Percentiles rank a stretch among this genome's conserved stretches.
phyloP scores from a whole-genome alignment of 1,139 yeast species.

The Pichia sp. region DNA sequence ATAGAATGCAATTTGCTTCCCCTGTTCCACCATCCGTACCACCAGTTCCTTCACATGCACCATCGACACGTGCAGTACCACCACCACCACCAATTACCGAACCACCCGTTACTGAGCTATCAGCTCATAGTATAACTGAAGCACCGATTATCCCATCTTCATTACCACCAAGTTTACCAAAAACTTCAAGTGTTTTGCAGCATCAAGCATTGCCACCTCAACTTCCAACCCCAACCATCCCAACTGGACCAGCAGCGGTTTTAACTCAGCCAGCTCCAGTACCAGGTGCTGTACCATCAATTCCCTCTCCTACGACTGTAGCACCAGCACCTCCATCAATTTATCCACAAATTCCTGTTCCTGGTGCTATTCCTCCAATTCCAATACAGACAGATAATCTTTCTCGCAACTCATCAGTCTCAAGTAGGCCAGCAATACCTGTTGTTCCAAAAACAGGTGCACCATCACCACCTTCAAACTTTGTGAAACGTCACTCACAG shows the following conservation, averaged over 20 bases:
- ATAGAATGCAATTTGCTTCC: slow-evolving; percentile 3
- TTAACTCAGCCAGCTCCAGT: slow-evolving; percentile 20
- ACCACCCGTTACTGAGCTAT: neutral
- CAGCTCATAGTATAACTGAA: neutral
- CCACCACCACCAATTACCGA: neutral
- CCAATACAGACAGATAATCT: neutral
- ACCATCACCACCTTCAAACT: slow-evolving; percentile 18
- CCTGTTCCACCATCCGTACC: slow-evolving; percentile 1
- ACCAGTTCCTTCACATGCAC: slow-evolving; percentile 3
- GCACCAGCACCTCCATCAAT: slow-evolving; percentile 17
- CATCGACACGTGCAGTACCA: slow-evolving; percentile 4
- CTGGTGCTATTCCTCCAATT: slow-evolving; percentile 1
- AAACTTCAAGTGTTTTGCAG: slow-evolving; percentile 10
- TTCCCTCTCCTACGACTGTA: slow-evolving; percentile 20
- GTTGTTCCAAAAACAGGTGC: slow-evolving; percentile 3
- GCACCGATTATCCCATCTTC: slow-evolving; percentile 12
- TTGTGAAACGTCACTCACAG: slow-evolving; percentile 4
- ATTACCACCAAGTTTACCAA: slow-evolving; percentile 14
- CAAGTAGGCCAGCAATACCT: slow-evolving; percentile 4
- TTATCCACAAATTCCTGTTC: slow-evolving; percentile 17
- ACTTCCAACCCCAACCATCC: slow-evolving; percentile 9
- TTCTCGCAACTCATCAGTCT: slow-evolving; percentile 8
- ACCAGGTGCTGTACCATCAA: slow-evolving; percentile 14
- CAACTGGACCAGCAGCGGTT: slow-evolving; percentile 20
- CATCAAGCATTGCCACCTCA: slow-evolving; percentile 17